Evolutionary conservation across 169 alveolate species (phyloP).

Genomic region (Plasmodium sp.): DNA sequence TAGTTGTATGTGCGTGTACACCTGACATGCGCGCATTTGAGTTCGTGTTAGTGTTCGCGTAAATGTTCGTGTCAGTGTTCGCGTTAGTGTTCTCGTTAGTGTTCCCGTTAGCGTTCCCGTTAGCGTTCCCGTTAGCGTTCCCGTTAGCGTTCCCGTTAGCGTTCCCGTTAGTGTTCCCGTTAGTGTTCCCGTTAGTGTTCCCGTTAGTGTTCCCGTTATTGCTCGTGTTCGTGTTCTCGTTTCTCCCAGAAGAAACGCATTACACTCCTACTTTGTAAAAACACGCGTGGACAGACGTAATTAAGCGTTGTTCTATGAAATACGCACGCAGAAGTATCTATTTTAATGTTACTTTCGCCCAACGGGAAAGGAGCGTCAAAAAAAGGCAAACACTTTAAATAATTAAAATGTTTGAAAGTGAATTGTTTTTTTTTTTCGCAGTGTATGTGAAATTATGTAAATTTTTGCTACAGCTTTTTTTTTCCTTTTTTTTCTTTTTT

Average conservation of each 20-base stretch:
- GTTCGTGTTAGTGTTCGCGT: neutral
- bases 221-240: neutral
- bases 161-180: neutral
- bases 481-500: conserved; percentile 9
- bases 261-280: neutral
- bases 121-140: neutral
- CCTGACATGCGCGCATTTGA: neutral
- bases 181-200: neutral
- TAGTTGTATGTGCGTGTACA: neutral
- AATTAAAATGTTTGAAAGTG: neutral
- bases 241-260: neutral
- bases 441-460: neutral
- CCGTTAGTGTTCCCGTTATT: neutral
- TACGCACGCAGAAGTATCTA: neutral
- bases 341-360: neutral
- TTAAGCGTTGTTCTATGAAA: neutral
- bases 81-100: neutral
- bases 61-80: neutral
- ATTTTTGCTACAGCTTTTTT: neutral
- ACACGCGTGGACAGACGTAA: neutral
- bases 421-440: neutral
- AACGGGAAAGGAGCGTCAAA: neutral
- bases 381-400: neutral
- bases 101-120: neutral
- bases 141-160: neutral